Conservation (phyloP, 192 early-diverging fungal genomes). For the Phlyctochytrium bullatum region DNA sequence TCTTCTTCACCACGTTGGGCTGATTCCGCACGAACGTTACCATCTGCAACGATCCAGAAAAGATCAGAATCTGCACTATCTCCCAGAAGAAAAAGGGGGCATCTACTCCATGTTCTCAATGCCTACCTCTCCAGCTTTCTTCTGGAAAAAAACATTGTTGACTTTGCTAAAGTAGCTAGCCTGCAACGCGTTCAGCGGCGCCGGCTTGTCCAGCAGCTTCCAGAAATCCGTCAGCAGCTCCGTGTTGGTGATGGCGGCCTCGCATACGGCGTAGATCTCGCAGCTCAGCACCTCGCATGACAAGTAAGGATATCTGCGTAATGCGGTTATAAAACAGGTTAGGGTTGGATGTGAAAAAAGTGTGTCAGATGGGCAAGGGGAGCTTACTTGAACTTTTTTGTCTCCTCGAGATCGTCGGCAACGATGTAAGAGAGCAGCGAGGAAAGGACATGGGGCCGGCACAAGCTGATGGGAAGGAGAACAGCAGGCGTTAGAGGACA, state of each 20-base stretch:
- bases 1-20: slow-evolving; percentile 68
- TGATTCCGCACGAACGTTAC: slow-evolving; percentile 79
- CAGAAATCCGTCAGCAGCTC: slow-evolving; percentile 82
- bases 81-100: background rate
- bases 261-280: slow-evolving; percentile 75
- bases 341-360: background rate
- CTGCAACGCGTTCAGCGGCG: slow-evolving; percentile 73
- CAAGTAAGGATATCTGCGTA: slow-evolving; percentile 74
- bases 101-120: background rate
- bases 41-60: slow-evolving; percentile 62
- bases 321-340: background rate
- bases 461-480: slow-evolving; percentile 51
- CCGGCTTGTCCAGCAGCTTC: slow-evolving; percentile 75
- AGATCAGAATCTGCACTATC: background rate
- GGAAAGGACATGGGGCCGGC: slow-evolving; percentile 68
- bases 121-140: slow-evolving; percentile 80
- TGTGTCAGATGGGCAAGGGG: background rate
- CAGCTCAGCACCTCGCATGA: slow-evolving; percentile 77
- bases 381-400: slow-evolving; percentile 71
- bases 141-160: slow-evolving; percentile 80
- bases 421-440: slow-evolving; percentile 82
- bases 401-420: slow-evolving; percentile 78
- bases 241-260: slow-evolving; percentile 66
- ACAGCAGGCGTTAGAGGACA: background rate
- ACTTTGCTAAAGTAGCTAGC: slow-evolving; percentile 92